Evolutionary conservation across 495 filamentous ascomycete genomes (phyloP).

Genomic region (Cercophora samala): DNA sequence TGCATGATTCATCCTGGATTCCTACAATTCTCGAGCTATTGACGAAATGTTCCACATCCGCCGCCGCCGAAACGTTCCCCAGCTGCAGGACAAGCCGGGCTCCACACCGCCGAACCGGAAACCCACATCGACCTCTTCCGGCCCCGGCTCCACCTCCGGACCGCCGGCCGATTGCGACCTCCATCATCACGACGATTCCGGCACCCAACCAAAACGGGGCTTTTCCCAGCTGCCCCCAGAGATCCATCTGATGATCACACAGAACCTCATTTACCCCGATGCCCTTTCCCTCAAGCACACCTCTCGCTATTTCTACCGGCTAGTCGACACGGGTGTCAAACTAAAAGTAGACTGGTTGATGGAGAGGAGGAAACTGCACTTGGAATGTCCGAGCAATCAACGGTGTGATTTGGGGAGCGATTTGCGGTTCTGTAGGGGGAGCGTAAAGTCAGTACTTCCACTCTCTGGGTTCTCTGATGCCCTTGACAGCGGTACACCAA

Average conservation of each 20-base stretch:
- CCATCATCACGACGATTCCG: background rate
- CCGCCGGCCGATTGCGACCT: background rate
- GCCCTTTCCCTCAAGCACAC: constrained; percentile 61
- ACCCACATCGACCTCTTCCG: background rate
- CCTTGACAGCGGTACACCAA: background rate
- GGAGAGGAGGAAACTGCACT: constrained; percentile 50
- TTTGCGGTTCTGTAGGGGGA: constrained; percentile 51
- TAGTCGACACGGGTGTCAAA: constrained; percentile 62
- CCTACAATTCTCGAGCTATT: background rate
- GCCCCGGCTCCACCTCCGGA: background rate
- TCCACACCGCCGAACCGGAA: background rate
- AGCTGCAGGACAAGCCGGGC: background rate
- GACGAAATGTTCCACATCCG: constrained; percentile 5
- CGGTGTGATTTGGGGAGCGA: constrained; percentile 52
- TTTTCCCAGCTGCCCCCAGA: constrained; percentile 53
- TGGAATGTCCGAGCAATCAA: constrained; percentile 50
- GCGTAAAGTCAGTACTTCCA: constrained; percentile 40
- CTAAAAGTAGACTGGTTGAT: constrained; percentile 68
- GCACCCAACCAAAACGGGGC: background rate
- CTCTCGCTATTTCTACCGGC: constrained; percentile 57
- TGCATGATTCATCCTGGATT: no score
- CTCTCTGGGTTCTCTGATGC: background rate
- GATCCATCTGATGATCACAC: constrained; percentile 54
- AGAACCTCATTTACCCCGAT: constrained; percentile 56
- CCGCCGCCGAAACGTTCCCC: constrained; percentile 3